A percentile compares a stretch with the other conserved stretches of the same genome.
Conservation (phyloP, 2,329 filamentous ascomycete genomes). For the Didymella exigua region DNA sequence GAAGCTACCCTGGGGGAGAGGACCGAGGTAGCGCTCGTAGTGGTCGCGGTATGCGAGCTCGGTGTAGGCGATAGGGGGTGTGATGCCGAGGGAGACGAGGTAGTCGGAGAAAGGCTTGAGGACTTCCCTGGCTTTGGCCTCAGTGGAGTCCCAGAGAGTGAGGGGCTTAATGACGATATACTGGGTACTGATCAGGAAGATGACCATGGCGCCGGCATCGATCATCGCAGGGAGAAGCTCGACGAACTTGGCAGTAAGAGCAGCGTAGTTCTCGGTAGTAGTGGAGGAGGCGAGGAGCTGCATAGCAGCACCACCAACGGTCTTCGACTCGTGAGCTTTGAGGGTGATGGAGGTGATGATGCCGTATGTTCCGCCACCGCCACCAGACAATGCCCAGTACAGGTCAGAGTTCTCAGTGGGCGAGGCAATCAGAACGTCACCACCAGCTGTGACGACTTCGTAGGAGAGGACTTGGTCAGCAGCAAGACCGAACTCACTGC, state of each 20-base stretch:
- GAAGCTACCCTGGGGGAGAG: conserved; percentile 30
- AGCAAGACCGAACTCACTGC: conserved; percentile 31
- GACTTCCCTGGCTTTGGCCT: conserved; percentile 25
- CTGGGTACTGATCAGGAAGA: conserved; percentile 22
- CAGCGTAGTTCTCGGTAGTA: conserved; percentile 23
- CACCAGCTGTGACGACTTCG: conserved; percentile 42
- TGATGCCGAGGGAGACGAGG: conserved; percentile 26
- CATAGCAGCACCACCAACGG: conserved; percentile 31
- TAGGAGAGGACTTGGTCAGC: conserved; percentile 42
- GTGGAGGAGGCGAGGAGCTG: conserved; percentile 26
- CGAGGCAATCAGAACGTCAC: conserved; percentile 36
- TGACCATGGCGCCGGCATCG: conserved; percentile 28
- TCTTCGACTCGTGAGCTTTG: conserved; percentile 29
- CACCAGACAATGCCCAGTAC: conserved; percentile 47
- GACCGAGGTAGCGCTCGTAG: conserved; percentile 33
- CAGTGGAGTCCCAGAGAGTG: conserved; percentile 22
- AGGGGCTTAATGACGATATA: conserved; percentile 23
- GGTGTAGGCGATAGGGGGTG: conserved; percentile 27
- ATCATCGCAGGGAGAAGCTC: conserved; percentile 27
- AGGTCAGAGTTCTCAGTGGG: conserved; percentile 39
- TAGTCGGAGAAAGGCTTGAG: conserved; percentile 31
- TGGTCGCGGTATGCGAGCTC: conserved; percentile 34
- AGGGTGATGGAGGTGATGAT: conserved; percentile 40
- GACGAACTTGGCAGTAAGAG: conserved; percentile 17
- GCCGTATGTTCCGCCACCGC: conserved; percentile 40